Evolutionary conservation across 345 rosid species (phyloP), one percentile per base, ranked within the genome.

Genomic region (Gossypioides kirkii): DNA sequence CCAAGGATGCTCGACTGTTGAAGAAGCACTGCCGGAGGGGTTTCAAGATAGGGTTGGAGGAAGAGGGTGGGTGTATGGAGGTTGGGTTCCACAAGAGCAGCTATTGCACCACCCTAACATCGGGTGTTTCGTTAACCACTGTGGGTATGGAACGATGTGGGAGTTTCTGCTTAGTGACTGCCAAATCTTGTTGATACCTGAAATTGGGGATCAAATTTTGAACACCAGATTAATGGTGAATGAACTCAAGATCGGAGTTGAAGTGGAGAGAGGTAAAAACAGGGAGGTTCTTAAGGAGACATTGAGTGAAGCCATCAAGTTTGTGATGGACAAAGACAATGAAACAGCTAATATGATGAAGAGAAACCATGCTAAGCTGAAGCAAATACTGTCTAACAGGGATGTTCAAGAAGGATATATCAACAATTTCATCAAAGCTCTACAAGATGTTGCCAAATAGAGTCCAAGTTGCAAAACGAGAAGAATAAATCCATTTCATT

Each of bases 111-210:
- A 82, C 38, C 77, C 72, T n/a, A 75, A 84, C 16, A 75, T 81
- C 0, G 86, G 84, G 10, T 79, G 88, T 53, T 79, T 82, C 41
- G 86, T 83, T 54, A 79, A 22, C 55, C 89, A 84, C 17, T 74
- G 81, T 11, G 87, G 89, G 8, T 78, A 74, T 41, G 84, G 83
- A 12, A 74, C 88, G 3, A 78, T 81, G 83, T 85, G 83, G 90
- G 88, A 83, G 55, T 73, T 83, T 67, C 73, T 85, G 46, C n/a
- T 77, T 68, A 77, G 80, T 54, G 77, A 78, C 42, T 78, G 84
- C 16, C 84, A 74, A 50, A 71, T 83, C 69, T 83, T 87, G 5
- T 74, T 80, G 73, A 60, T 87, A 63, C 88, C 88, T 3, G 72
- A 65, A 47, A 42, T 85, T 32, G 46, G 63, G 42, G 88, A 87